Conservation (phyloP, 495 filamentous ascomycete species). For the Bryoglossum gracile region DNA sequence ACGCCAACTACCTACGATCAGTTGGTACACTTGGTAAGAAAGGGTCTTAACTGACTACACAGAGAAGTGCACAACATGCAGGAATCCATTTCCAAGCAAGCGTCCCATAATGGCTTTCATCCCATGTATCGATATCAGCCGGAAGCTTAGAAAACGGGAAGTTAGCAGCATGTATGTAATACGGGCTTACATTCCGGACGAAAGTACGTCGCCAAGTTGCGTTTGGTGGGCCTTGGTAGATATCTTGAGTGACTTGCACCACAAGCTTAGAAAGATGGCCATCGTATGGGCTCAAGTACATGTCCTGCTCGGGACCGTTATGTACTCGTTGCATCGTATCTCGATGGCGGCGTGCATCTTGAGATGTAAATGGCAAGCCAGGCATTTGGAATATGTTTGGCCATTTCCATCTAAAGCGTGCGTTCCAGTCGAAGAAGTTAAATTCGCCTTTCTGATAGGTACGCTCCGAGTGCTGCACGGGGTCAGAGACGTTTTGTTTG, state of each 20-base stretch:
- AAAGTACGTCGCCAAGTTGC: conserved; percentile 19
- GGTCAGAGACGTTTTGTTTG: neutral
- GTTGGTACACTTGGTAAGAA: neutral
- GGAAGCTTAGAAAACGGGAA: neutral
- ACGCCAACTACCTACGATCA: neutral
- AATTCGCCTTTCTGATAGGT: neutral
- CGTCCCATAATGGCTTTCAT: neutral
- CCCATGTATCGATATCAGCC: neutral
- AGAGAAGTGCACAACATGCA: neutral
- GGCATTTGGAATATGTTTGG: conserved; percentile 1
- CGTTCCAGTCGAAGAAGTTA: neutral
- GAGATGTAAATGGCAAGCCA: neutral
- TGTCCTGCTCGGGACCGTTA: conserved; percentile 7
- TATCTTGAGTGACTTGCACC: conserved; percentile 18
- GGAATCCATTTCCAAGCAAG: neutral
- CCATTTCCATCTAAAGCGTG: neutral
- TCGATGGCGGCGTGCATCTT: conserved; percentile 7
- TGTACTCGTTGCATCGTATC: conserved; percentile 14
- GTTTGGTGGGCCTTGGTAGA: conserved; percentile 5
- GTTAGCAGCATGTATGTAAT: conserved; percentile 1
- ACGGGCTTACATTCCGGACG: conserved; percentile 16
- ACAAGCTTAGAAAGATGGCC: conserved; percentile 18
- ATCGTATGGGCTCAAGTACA: conserved; percentile 16
- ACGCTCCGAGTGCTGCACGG: neutral
- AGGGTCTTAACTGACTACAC: conserved; percentile 1